These are phyloP conservation scores for Entrophospora sp. DNA, from an alignment of 192 early-diverging fungal genomes.

Conservation along the genomic window DNA sequence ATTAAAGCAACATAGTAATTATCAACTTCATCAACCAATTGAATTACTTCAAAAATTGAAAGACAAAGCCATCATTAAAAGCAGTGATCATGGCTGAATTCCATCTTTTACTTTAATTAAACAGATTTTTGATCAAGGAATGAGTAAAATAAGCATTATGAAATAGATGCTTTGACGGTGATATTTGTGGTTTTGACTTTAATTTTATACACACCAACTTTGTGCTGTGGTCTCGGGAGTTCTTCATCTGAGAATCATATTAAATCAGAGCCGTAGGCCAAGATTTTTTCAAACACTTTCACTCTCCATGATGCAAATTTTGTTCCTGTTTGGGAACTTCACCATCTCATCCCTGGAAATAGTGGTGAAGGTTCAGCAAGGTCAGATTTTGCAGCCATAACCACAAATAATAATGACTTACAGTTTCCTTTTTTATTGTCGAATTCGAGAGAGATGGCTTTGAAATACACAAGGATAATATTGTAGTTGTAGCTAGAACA, in stretches of 20 bases:
- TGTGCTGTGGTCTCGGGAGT: constrained; percentile 9
- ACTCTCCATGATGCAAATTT: background rate
- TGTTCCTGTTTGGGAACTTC: constrained; percentile 5
- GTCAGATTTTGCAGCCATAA: constrained; percentile 9
- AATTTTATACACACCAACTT: constrained; percentile 7
- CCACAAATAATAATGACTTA: background rate
- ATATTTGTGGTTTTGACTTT: background rate
- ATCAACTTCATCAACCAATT: background rate
- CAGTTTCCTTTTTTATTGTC: constrained; percentile 16
- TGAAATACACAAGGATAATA: constrained; percentile 15
- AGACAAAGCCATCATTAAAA: background rate
- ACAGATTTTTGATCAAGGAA: constrained; percentile 3
- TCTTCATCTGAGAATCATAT: constrained; percentile 9
- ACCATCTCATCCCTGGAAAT: constrained; percentile 9
- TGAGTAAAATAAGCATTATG: background rate
- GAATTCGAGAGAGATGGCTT: constrained; percentile 16
- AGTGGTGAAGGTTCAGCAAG: background rate
- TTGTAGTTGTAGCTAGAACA: background rate
- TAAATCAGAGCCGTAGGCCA: constrained; percentile 1
- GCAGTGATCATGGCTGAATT: background rate
- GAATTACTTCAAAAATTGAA: constrained; percentile 3
- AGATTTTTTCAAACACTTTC: background rate
- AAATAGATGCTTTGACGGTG: constrained; percentile 12
- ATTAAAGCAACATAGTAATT: background rate
- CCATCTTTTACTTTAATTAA: background rate